A percentile compares a stretch with the other conserved stretches of the same genome.
These are phyloP conservation scores for Hypericum perforatum DNA, from an alignment of 345 rosid genomes.

Conservation along the genomic window DNA sequence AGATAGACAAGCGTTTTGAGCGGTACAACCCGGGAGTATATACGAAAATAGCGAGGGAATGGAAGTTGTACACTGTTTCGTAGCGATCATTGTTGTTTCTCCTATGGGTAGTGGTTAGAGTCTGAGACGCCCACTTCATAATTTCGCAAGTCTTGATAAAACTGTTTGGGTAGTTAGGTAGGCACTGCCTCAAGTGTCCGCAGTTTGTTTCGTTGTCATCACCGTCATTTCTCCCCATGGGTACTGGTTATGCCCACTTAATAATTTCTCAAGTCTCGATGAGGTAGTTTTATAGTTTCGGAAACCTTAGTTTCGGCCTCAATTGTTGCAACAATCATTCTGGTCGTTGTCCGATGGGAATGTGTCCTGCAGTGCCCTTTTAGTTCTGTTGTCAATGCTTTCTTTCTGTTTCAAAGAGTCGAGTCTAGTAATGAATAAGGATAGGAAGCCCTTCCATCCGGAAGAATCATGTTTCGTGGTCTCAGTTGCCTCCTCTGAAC, in stretches of 20 bases:
- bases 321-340: conserved; percentile 26
- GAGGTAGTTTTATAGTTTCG: conserved; percentile 24
- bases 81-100: too few relatives aligned
- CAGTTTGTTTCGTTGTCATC: conserved; percentile 8
- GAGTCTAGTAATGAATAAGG: conserved; percentile 43
- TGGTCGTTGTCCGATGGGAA: conserved; percentile 17
- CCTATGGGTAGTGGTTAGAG: conserved; percentile 31
- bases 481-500: conserved; percentile 14
- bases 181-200: conserved; percentile 14
- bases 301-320: conserved; percentile 28
- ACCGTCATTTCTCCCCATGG: conserved; percentile 16
- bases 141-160: conserved; percentile 27
- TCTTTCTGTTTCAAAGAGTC: conserved; percentile 26
- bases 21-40: too few relatives aligned
- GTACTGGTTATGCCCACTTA: conserved; percentile 20
- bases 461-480: conserved; percentile 20
- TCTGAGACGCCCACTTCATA: conserved; percentile 12
- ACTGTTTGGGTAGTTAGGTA: conserved; percentile 22
- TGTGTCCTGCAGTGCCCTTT: conserved; percentile 31
- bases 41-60: too few relatives aligned
- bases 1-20: too few relatives aligned
- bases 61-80: too few relatives aligned
- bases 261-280: conserved; percentile 25
- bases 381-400: conserved; percentile 21
- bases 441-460: conserved; percentile 33